phyloP scores from a whole-genome alignment of 352 stramenopile species.

The Phytopythium kandeliae region DNA sequence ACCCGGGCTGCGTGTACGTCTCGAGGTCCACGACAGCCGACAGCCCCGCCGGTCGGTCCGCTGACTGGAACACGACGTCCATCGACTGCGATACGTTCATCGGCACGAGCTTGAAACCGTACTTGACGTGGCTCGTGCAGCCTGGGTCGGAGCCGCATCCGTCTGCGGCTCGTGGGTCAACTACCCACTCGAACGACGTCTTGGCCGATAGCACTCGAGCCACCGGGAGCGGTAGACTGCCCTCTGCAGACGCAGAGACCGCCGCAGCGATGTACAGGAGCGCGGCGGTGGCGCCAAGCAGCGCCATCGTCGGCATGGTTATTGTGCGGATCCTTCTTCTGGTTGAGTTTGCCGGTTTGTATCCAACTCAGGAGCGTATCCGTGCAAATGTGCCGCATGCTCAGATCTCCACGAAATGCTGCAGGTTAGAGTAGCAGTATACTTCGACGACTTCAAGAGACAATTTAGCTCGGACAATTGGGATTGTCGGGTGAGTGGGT shows the following conservation, averaged over 20 bases:
- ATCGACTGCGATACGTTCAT: slow-evolving; percentile 28
- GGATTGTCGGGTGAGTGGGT: too few species aligned
- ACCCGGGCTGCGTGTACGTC: slow-evolving; percentile 45
- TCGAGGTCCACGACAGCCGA: slow-evolving; percentile 34
- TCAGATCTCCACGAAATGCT: too few species aligned
- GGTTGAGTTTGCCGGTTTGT: background rate
- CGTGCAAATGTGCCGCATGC: too few species aligned
- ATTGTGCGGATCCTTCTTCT: background rate
- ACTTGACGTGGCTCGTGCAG: slow-evolving; percentile 49
- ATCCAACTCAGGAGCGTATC: background rate
- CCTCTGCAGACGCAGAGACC: too few species aligned
- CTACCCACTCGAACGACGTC: slow-evolving; percentile 32
- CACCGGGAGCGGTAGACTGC: background rate
- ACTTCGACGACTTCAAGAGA: background rate
- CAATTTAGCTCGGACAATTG: background rate
- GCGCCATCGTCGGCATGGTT: background rate
- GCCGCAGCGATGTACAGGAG: background rate
- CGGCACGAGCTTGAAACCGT: slow-evolving; percentile 38
- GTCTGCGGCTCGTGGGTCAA: slow-evolving; percentile 33
- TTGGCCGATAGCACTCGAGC: background rate
- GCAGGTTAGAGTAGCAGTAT: too few species aligned
- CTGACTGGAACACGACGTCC: slow-evolving; percentile 32
- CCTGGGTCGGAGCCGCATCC: slow-evolving; percentile 19
- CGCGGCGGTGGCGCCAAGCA: background rate
- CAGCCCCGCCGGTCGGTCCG: slow-evolving; percentile 22